Base-by-base conservation (phyloP, 192 early-diverging fungal species). In the Rhizophlyctis rosea region DNA sequence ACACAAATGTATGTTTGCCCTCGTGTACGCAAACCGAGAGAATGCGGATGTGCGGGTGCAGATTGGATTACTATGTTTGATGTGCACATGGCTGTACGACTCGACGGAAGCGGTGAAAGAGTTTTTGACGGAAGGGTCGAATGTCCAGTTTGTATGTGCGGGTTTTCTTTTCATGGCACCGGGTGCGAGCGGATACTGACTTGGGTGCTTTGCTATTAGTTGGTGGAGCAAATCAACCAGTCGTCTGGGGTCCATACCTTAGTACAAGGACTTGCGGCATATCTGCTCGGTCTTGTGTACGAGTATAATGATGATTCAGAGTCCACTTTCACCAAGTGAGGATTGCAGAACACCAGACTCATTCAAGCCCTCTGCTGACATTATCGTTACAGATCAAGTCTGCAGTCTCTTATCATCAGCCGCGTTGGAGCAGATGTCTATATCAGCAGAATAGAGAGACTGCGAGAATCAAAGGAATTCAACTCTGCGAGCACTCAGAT, bases 251-350 rank as follows among this genome's bases (percentile, higher is more conserved):
- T 90, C 33, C 89, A 94, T 59, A 83, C 90, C 25, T 72, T 91
- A 39, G 86, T 94, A 0, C 96, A 98, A 75, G 95, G 96, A 7
- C 72, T 96, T 44, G 82, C 90, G 2, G 92, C 94, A 3, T 95
- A 88, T 69, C 66, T 96, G 30, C 73, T 96, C 27, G 89, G 93
- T 2, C 78, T 96, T 7, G 79, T 89, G 32, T 90, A 91, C 57
- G 87, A 97, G 71, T 99, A 87, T 71, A 93, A 97, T 68, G 78
- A 90, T 71, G 89, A 93, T 34, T 68, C 84, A 2, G 87, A 90
- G 56, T 72, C 91, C 2, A 76, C 85, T 2, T 86, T 98, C 61
- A 78, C 82, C 2, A 80, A 85, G 68, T 87, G 65, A 9, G 62
- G 72, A 74, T 67, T 62, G 21, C 24, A 47, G 28, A 61, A 18